Percentiles rank a stretch among this genome's conserved stretches.
Evolutionary conservation across 306 rosid species (phyloP).

Genomic region (Vigna nakashimae): DNA sequence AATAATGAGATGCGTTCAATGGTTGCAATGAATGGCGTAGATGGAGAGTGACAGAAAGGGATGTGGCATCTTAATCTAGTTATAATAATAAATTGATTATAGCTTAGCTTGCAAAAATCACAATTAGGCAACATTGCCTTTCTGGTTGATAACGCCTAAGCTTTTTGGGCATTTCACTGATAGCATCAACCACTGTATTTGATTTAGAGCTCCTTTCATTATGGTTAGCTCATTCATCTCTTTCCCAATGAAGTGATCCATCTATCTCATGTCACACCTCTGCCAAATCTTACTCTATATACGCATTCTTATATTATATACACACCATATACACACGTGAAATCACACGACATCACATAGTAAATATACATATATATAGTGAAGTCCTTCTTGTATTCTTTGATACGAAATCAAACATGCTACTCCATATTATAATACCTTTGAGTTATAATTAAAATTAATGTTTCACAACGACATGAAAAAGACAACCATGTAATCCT

Average conservation of each 20-base stretch:
- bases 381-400: constrained; percentile 33
- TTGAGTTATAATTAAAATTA: constrained; percentile 12
- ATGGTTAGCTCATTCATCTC: constrained; percentile 71
- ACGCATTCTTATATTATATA: constrained; percentile 13
- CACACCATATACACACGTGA: constrained; percentile 46
- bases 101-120: constrained; percentile 88
- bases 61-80: constrained; percentile 64
- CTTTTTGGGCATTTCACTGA: constrained; percentile 49
- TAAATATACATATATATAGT: background rate
- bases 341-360: background rate
- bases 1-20: constrained; percentile 57
- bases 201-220: constrained; percentile 55
- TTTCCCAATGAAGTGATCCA: constrained; percentile 48
- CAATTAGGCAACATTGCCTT: constrained; percentile 47
- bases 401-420: constrained; percentile 14
- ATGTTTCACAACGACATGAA: constrained; percentile 41
- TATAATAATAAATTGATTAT: constrained; percentile 46
- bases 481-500: constrained; percentile 31
- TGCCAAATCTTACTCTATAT: constrained; percentile 5
- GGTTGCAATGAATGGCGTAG: constrained; percentile 56
- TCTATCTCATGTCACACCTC: constrained; percentile 46
- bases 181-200: constrained; percentile 62
- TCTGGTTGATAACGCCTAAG: constrained; percentile 56
- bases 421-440: background rate
- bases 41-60: constrained; percentile 65